Evolutionary conservation across 2,329 filamentous ascomycete genomes (phyloP).

Genomic region (Cladosporium austrohemisphaericum): DNA sequence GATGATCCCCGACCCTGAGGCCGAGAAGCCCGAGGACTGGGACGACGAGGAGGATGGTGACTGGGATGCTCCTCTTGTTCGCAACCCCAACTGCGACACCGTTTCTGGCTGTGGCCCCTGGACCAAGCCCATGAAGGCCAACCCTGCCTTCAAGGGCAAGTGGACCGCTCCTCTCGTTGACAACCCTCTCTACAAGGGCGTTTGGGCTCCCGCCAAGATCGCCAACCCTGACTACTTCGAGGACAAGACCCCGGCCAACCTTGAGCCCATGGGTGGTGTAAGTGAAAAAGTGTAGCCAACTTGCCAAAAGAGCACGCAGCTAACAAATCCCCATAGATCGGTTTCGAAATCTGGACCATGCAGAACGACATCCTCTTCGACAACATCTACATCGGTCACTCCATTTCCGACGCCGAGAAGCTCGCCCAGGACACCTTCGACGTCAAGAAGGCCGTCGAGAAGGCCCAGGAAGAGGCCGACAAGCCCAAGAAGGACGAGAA

Average conservation of each 20-base stretch:
- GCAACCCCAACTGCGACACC: constrained; percentile 95
- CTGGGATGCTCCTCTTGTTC: constrained; percentile 83
- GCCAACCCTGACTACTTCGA: constrained; percentile 94
- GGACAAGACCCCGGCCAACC: constrained; percentile 93
- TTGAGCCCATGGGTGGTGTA: constrained; percentile 96
- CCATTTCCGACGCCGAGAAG: constrained; percentile 83
- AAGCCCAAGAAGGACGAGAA: constrained; percentile 68
- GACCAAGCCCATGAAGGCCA: constrained; percentile 87
- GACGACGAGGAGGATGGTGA: constrained; percentile 99
- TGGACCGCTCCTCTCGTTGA: constrained; percentile 91
- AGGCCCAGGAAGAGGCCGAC: constrained; percentile 70
- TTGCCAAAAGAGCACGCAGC: neutral
- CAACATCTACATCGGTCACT: constrained; percentile 99
- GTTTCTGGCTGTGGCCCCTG: constrained; percentile 91
- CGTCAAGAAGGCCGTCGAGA: constrained; percentile 80
- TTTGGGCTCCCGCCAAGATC: constrained; percentile 93
- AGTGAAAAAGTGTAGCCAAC: constrained; percentile 45
- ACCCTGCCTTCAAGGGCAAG: constrained; percentile 98
- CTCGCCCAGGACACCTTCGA: constrained; percentile 86
- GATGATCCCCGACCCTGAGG: constrained; percentile 85
- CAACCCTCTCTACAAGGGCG: constrained; percentile 97
- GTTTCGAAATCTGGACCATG: constrained; percentile 99
- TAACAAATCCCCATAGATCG: constrained; percentile 59
- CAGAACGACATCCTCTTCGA: constrained; percentile 97
- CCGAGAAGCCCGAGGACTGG: constrained; percentile 98